A percentile compares a stretch with the other conserved stretches of the same genome.
phyloP scores from a whole-genome alignment of 2,329 filamentous ascomycete genomes.

The Beauveria medogensis region DNA sequence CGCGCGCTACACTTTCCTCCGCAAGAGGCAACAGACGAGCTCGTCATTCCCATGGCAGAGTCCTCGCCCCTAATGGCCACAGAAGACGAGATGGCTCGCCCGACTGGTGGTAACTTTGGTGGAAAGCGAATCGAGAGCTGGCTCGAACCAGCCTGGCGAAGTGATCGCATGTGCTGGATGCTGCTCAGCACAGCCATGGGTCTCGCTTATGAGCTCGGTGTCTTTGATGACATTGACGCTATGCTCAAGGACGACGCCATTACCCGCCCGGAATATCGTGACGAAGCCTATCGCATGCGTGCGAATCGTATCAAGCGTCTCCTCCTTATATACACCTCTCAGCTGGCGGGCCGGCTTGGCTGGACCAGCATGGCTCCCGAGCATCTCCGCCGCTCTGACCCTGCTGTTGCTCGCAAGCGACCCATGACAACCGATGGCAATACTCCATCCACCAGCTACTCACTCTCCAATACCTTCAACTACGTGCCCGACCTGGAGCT shows the following conservation, averaged over 20 bases:
- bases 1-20: conserved; percentile 89
- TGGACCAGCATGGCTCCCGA: conserved; percentile 90
- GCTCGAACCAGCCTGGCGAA: conserved; percentile 92
- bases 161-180: conserved; percentile 98
- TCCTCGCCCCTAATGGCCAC: conserved; percentile 33
- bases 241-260: conserved; percentile 51
- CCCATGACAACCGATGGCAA: conserved; percentile 46
- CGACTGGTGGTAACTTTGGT: conserved; percentile 52
- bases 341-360: conserved; percentile 85
- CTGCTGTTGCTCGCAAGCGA: conserved; percentile 43
- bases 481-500: conserved; percentile 60
- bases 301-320: conserved; percentile 77
- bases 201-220: conserved; percentile 84
- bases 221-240: conserved; percentile 86
- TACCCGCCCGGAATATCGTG: conserved; percentile 58
- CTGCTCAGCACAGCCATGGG: conserved; percentile 84
- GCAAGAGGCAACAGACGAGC: conserved; percentile 63
- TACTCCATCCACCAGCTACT: conserved; percentile 54
- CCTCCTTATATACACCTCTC: conserved; percentile 83
- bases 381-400: conserved; percentile 49
- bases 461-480: conserved; percentile 50
- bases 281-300: conserved; percentile 68
- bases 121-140: conserved; percentile 87
- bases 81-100: conserved; percentile 25
- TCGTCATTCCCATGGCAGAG: conserved; percentile 55